Evolutionary conservation across 164 flowering plant species (phyloP).

Genomic region (Houttuynia cordata): DNA sequence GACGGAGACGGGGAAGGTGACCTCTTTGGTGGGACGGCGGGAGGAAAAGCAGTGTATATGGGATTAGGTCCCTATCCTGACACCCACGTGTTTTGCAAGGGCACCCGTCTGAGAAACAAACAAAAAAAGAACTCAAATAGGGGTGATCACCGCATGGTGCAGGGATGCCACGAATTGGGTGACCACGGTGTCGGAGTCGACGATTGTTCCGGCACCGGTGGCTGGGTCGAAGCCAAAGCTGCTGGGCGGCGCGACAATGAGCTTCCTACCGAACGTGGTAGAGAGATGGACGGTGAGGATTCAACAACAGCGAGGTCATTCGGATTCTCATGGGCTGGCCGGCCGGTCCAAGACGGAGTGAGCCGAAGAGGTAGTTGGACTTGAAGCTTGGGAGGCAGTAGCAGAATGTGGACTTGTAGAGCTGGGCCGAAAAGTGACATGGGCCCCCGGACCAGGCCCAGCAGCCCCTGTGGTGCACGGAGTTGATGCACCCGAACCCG

Average conservation of each 20-base stretch:
- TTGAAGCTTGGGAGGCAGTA: constrained; percentile 85
- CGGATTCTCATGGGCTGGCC: constrained; percentile 62
- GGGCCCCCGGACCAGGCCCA: constrained; percentile 88
- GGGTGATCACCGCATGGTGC: constrained; percentile 42
- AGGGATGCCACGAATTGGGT: constrained; percentile 64
- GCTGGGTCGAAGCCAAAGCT: constrained; percentile 43
- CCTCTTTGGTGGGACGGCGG: too few species aligned
- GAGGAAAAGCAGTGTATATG: too few species aligned
- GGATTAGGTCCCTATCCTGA: too few species aligned
- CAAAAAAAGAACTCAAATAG: too few species aligned
- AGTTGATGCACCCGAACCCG: constrained; percentile 59
- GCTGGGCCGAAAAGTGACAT: constrained; percentile 53
- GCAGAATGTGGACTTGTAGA: constrained; percentile 65
- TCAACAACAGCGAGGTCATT: constrained; percentile 66
- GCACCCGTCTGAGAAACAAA: too few species aligned
- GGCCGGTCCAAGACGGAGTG: constrained; percentile 63
- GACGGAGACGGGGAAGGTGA: too few species aligned
- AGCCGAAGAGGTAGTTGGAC: constrained; percentile 80
- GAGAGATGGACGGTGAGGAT: constrained; percentile 72
- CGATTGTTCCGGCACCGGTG: constrained; percentile 78
- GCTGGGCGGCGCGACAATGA: constrained; percentile 35
- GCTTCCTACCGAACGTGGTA: constrained; percentile 70
- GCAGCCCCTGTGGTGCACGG: constrained; percentile 72
- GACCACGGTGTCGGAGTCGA: constrained; percentile 85
- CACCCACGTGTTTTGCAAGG: too few species aligned